These are phyloP conservation scores for Rhynchosporium secalis DNA, from an alignment of 2,329 filamentous ascomycete genomes.

Conservation along the genomic window DNA sequence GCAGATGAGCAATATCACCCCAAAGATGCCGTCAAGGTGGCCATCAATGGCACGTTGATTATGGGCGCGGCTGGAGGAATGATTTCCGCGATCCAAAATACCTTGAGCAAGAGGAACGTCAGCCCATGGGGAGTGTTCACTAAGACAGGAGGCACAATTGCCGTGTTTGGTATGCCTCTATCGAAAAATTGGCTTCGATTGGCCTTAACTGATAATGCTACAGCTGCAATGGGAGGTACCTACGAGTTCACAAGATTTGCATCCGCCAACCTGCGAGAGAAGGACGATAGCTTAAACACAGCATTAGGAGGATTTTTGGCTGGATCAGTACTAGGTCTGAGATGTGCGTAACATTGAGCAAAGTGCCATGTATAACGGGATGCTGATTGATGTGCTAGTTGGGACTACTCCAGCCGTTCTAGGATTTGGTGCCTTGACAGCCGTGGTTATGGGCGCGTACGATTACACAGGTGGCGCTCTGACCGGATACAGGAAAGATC, in stretches of 20 bases:
- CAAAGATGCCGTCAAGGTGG: slow-evolving; percentile 70
- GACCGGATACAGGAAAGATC: slow-evolving; percentile 51
- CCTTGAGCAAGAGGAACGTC: slow-evolving; percentile 78
- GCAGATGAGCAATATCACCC: slow-evolving; percentile 62
- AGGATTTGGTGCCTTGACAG: slow-evolving; percentile 61
- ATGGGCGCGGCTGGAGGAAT: slow-evolving; percentile 69
- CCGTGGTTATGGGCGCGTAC: slow-evolving; percentile 57
- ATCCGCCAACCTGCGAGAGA: slow-evolving; percentile 68
- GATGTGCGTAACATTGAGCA: slow-evolving; percentile 47
- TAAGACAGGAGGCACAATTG: slow-evolving; percentile 73
- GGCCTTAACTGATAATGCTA: slow-evolving; percentile 2
- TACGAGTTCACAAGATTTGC: slow-evolving; percentile 67
- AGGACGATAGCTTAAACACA: slow-evolving; percentile 65
- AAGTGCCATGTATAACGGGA: not conserved
- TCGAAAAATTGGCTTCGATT: not conserved
- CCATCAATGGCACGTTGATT: slow-evolving; percentile 63
- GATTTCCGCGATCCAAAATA: slow-evolving; percentile 80
- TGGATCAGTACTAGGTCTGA: slow-evolving; percentile 61
- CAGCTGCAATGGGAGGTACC: slow-evolving; percentile 66
- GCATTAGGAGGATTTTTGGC: slow-evolving; percentile 65
- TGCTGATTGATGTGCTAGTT: slow-evolving; percentile 43
- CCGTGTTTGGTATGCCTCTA: slow-evolving; percentile 39
- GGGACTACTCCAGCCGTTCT: slow-evolving; percentile 63
- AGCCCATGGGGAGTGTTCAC: slow-evolving; percentile 80
- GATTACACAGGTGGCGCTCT: slow-evolving; percentile 62